Evolutionary conservation across 805 yeast genomes (phyloP).

Genomic region (Ascoidea asiatica): DNA sequence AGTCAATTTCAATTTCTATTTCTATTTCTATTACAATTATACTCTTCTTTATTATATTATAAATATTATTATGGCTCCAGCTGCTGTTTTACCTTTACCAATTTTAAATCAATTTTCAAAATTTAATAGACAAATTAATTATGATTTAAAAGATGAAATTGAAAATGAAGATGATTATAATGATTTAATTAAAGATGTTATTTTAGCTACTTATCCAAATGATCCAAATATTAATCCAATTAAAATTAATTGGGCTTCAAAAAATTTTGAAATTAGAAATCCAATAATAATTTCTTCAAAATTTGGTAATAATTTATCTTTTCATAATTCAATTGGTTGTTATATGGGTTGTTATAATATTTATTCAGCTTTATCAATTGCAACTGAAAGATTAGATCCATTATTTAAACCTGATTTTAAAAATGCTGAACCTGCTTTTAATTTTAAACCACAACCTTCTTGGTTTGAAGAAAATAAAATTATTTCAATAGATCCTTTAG

Average conservation of each 20-base stretch:
- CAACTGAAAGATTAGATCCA: constrained; percentile 39
- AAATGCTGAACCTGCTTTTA: constrained; percentile 48
- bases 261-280: constrained; percentile 34
- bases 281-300: constrained; percentile 47
- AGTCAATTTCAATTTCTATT: not conserved
- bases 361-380: constrained; percentile 54
- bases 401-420: constrained; percentile 45
- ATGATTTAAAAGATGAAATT: constrained; percentile 1
- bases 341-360: constrained; percentile 51
- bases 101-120: not conserved
- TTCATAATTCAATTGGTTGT: constrained; percentile 53
- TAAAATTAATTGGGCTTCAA: constrained; percentile 37
- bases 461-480: constrained; percentile 46
- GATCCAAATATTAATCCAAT: constrained; percentile 37
- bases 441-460: constrained; percentile 37
- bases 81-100: constrained; percentile 12
- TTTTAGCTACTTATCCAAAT: constrained; percentile 38
- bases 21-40: not conserved
- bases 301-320: constrained; percentile 30
- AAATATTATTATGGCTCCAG: constrained; percentile 15
- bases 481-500: constrained; percentile 54
- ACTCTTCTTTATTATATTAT: not conserved
- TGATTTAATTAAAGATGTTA: constrained; percentile 16
- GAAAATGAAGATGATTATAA: constrained; percentile 9
- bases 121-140: not conserved